Evolutionary conservation across 768 basidiomycete genomes (phyloP), one percentile per base, ranked within the genome.

Genomic region (Pleurotus ostreatus): DNA sequence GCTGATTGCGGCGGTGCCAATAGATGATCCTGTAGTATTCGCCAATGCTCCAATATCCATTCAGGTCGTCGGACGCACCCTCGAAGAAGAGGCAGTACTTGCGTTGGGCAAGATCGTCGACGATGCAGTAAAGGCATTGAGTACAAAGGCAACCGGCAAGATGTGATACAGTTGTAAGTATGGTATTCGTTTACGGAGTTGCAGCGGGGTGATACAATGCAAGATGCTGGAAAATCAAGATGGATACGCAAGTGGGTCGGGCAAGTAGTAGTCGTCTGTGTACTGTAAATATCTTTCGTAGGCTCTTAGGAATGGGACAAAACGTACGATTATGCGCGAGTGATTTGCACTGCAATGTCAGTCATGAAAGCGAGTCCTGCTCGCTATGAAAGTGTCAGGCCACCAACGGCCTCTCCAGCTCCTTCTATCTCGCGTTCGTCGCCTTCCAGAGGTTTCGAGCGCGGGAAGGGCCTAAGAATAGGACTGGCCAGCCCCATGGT

Each of bases 21-120:
- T 55, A 87, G 89, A 89, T 62, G 71, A 84, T 18, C 85, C 87
- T 0, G 70, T 74, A 16, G 72, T 65, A 0, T 88, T 79, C 66
- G 68, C 66, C 55, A 78, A 81, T 55, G 84, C 82, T 0, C 89
- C 89, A 0, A 72, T 91, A 15, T 70, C 74, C 5, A 65, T 92
- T 26, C 89, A 92, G 66, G 65, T 91, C 6, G 74, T 89, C 7
- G 87, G 85, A 2, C 75, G 84, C 44, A 86, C 84, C 4, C 71
- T 83, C 56, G 89, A 91, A 62, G 90, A 92, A 62, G 89, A 92
- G 62, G 89, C 83, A 0, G 79, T 89, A 2, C 78, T 91, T 51
- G 78, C 74, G 0, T 83, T 91, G 80, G 76, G 80, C 5, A 84
- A 88, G 62, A 77, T 91, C 20, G 80, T 88, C 9, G 84, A 82